These are phyloP conservation scores for Spencermartinsiella ligniputridi DNA, from an alignment of 1,139 yeast species.

Conservation along the genomic window DNA sequence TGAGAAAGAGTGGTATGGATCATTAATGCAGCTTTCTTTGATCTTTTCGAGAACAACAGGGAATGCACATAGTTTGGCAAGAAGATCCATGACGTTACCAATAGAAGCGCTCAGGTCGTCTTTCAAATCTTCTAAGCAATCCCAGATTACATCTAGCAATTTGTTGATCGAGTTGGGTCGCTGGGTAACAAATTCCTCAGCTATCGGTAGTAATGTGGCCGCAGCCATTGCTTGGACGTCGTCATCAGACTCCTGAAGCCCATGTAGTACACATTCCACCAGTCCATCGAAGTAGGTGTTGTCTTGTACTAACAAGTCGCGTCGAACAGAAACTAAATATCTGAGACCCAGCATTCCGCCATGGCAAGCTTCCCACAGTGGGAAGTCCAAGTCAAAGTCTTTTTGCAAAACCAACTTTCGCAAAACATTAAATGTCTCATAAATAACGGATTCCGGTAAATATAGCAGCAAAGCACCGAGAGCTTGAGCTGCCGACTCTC, in stretches of 20 bases:
- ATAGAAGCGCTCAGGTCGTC: constrained; percentile 94
- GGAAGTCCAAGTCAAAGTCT: constrained; percentile 40
- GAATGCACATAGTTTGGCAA: constrained; percentile 83
- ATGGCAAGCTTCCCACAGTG: constrained; percentile 95
- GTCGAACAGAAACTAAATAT: constrained; percentile 86
- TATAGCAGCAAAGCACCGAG: constrained; percentile 82
- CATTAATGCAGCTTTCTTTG: constrained; percentile 47
- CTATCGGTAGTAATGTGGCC: constrained; percentile 85
- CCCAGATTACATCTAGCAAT: constrained; percentile 80
- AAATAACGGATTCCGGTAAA: constrained; percentile 50
- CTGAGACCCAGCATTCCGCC: constrained; percentile 95
- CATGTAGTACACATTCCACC: constrained; percentile 81
- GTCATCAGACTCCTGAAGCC: constrained; percentile 79
- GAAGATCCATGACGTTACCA: constrained; percentile 92
- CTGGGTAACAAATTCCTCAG: constrained; percentile 70
- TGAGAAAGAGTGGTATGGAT: constrained; percentile 53
- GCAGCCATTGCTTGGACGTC: constrained; percentile 98
- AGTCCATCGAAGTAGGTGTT: constrained; percentile 56
- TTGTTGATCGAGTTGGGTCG: constrained; percentile 58
- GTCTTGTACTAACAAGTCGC: constrained; percentile 64
- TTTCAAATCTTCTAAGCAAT: constrained; percentile 71
- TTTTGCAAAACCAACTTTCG: constrained; percentile 66
- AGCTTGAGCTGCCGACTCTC: constrained; percentile 95
- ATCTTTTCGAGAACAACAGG: constrained; percentile 68
- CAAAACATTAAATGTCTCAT: constrained; percentile 61